A percentile compares a stretch with the other conserved stretches of the same genome.
phyloP scores from a whole-genome alignment of 768 basidiomycete genomes.

The Pleurotus citrinopileatus region DNA sequence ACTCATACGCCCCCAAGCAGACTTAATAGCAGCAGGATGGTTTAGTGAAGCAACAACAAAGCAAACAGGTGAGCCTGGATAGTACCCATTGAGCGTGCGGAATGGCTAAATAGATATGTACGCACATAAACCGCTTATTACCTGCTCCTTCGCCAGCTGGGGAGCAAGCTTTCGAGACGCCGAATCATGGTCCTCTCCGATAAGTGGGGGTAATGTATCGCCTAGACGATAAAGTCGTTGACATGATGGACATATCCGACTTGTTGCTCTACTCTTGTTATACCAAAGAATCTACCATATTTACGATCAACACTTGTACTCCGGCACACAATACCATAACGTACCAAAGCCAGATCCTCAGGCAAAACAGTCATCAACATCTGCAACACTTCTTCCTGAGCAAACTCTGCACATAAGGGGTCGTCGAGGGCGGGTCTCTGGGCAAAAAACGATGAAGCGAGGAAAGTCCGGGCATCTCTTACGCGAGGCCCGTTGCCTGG shows the following conservation, averaged over 20 bases:
- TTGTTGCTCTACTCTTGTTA: slow-evolving; percentile 71
- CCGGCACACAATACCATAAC: slow-evolving; percentile 23
- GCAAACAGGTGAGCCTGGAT: slow-evolving; percentile 71
- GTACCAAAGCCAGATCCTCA: slow-evolving; percentile 67
- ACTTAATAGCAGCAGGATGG: slow-evolving; percentile 60
- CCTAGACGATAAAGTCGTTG: slow-evolving; percentile 69
- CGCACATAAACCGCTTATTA: slow-evolving; percentile 77
- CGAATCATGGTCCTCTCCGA: slow-evolving; percentile 21
- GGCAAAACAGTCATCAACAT: slow-evolving; percentile 71
- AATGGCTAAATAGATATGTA: slow-evolving; percentile 9
- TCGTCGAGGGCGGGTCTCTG: slow-evolving; percentile 62
- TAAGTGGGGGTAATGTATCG: slow-evolving; percentile 51
- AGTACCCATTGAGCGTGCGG: not conserved
- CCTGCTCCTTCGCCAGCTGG: slow-evolving; percentile 55
- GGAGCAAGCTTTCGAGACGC: slow-evolving; percentile 25
- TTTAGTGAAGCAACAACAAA: slow-evolving; percentile 70
- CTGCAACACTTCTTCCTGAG: slow-evolving; percentile 67
- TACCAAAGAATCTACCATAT: slow-evolving; percentile 72
- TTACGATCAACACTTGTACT: not conserved
- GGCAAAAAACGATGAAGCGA: slow-evolving; percentile 62
- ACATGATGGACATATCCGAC: slow-evolving; percentile 78
- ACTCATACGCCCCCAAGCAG: slow-evolving; percentile 65
- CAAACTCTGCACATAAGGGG: slow-evolving; percentile 73
- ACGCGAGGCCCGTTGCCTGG: slow-evolving; percentile 81
- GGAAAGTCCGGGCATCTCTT: slow-evolving; percentile 60